Conservation (phyloP, 1,284 basidiomycete genomes). For the Heterobasidion parviporum region DNA sequence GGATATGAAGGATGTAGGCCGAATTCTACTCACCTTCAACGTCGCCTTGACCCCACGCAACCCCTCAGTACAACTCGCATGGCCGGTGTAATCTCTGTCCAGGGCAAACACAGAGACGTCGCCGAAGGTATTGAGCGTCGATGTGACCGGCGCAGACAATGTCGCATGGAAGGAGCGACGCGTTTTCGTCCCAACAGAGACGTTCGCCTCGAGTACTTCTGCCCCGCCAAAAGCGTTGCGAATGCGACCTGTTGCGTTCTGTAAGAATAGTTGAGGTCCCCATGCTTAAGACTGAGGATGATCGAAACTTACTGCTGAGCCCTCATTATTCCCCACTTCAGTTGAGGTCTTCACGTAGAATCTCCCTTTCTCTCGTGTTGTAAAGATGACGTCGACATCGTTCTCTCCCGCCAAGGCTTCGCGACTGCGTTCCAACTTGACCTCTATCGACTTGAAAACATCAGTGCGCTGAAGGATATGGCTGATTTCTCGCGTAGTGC, state of each 20-base stretch:
- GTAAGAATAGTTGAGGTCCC: slow-evolving; percentile 1
- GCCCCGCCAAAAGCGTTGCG: slow-evolving; percentile 90
- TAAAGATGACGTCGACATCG: slow-evolving; percentile 84
- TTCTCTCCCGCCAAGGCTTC: slow-evolving; percentile 48
- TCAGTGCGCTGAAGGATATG: slow-evolving; percentile 62
- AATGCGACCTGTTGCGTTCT: slow-evolving; percentile 75
- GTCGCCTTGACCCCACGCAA: slow-evolving; percentile 57
- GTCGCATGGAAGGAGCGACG: slow-evolving; percentile 73
- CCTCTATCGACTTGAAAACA: slow-evolving; percentile 67
- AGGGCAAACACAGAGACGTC: slow-evolving; percentile 55
- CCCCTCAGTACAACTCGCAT: slow-evolving; percentile 63
- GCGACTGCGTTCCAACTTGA: slow-evolving; percentile 60
- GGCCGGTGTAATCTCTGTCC: slow-evolving; percentile 64
- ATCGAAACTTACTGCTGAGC: slow-evolving; percentile 62
- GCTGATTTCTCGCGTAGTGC: slow-evolving; percentile 60
- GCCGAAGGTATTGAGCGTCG: slow-evolving; percentile 51
- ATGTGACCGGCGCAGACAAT: slow-evolving; percentile 48
- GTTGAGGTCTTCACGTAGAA: slow-evolving; percentile 84
- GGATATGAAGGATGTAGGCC: neutral
- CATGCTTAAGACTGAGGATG: neutral
- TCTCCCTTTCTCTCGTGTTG: slow-evolving; percentile 70
- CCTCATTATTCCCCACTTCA: slow-evolving; percentile 92
- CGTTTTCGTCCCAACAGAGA: slow-evolving; percentile 86
- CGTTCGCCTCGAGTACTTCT: slow-evolving; percentile 80
- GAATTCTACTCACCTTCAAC: slow-evolving; percentile 49